Conservation (phyloP, 345 rosid genomes). For the Jatropha curcas region DNA sequence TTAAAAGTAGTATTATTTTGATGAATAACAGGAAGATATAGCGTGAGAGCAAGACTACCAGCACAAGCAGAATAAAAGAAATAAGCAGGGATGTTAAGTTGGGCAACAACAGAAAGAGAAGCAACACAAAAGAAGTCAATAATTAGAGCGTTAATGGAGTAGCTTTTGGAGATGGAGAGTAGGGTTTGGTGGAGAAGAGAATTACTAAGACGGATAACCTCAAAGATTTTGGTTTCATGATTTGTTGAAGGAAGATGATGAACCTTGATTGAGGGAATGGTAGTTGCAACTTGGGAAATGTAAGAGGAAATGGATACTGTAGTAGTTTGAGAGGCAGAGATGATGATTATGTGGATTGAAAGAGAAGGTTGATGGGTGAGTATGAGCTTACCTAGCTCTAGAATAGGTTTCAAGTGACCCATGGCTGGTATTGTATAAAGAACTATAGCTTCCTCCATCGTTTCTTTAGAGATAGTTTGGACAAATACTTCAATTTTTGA, state of each 20-base stretch:
- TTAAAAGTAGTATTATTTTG: slow-evolving; percentile 6
- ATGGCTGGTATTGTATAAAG: slow-evolving; percentile 66
- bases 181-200: slow-evolving; percentile 27
- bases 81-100: slow-evolving; percentile 29
- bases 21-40: slow-evolving; percentile 22
- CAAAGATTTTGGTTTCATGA: slow-evolving; percentile 17
- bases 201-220: slow-evolving; percentile 18
- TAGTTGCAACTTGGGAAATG: slow-evolving; percentile 16
- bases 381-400: slow-evolving; percentile 63
- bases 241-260: slow-evolving; percentile 31
- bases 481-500: neutral
- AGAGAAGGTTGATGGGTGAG: slow-evolving; percentile 50
- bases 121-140: slow-evolving; percentile 29
- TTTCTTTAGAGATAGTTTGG: too few species aligned
- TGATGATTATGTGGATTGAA: slow-evolving; percentile 48
- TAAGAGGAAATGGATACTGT: slow-evolving; percentile 42
- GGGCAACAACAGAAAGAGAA: slow-evolving; percentile 8
- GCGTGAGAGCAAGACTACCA: slow-evolving; percentile 7
- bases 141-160: slow-evolving; percentile 22
- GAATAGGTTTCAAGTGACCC: slow-evolving; percentile 72
- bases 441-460: slow-evolving; percentile 44
- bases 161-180: slow-evolving; percentile 1
- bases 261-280: slow-evolving; percentile 26
- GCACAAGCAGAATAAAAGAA: slow-evolving; percentile 12
- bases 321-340: slow-evolving; percentile 39